Evolutionary conservation across 2,329 filamentous ascomycete species (phyloP).

Genomic region (Aspergillus hortae): DNA sequence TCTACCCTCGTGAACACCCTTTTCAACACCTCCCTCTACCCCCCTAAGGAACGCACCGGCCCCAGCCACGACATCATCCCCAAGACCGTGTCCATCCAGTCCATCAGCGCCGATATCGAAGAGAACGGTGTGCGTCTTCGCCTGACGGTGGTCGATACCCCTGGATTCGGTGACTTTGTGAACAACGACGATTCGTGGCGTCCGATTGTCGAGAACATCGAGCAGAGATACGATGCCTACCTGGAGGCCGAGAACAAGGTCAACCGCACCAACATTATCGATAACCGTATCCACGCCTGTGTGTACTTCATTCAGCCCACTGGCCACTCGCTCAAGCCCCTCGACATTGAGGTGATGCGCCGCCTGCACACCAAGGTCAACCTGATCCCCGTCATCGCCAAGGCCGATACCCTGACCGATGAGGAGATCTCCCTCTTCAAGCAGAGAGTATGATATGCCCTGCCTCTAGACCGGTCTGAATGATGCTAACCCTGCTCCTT

Average conservation of each 20-base stretch:
- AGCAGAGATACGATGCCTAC: slow-evolving; percentile 97
- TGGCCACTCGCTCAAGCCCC: slow-evolving; percentile 94
- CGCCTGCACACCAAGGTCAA: slow-evolving; percentile 99
- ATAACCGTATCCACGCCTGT: slow-evolving; percentile 97
- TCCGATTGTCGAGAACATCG: slow-evolving; percentile 98
- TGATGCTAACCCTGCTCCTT: slow-evolving; percentile 21
- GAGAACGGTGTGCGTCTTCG: slow-evolving; percentile 96
- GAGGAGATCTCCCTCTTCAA: slow-evolving; percentile 95
- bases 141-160: slow-evolving; percentile 94
- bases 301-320: slow-evolving; percentile 99
- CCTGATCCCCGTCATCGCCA: slow-evolving; percentile 97
- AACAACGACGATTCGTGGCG: slow-evolving; percentile 99
- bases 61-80: slow-evolving; percentile 97
- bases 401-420: slow-evolving; percentile 95
- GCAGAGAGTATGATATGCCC: slow-evolving; percentile 68
- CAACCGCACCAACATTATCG: slow-evolving; percentile 99
- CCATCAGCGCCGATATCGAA: slow-evolving; percentile 94
- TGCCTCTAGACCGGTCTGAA: not conserved
- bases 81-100: slow-evolving; percentile 94
- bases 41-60: slow-evolving; percentile 96
- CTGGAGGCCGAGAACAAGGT: slow-evolving; percentile 99
- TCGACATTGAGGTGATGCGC: slow-evolving; percentile 99
- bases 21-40: slow-evolving; percentile 99
- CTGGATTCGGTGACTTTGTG: slow-evolving; percentile 97
- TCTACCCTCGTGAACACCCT: slow-evolving; percentile 98